These are phyloP conservation scores for Camellia sinensis DNA, from an alignment of 148 eudicot genomes.

Conservation along the genomic window DNA sequence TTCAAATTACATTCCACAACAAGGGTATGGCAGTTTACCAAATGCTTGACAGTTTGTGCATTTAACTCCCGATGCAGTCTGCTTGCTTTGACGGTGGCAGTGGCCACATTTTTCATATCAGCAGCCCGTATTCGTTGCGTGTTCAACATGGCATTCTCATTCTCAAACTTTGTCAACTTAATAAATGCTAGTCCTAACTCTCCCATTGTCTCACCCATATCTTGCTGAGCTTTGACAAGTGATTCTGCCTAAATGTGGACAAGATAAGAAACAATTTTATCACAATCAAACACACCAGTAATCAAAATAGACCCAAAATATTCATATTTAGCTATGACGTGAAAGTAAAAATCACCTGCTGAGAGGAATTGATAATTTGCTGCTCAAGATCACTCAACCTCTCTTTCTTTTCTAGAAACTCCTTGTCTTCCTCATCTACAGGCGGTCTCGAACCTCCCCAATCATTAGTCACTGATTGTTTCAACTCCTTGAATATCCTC, in stretches of 20 bases:
- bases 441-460: constrained; percentile 67
- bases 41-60: constrained; percentile 69
- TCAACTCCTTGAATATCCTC: constrained; percentile 82
- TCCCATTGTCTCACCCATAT: constrained; percentile 88
- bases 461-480: constrained; percentile 73
- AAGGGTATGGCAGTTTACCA: constrained; percentile 46
- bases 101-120: constrained; percentile 77
- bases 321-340: background rate
- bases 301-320: background rate
- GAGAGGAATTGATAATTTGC: constrained; percentile 64
- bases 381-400: constrained; percentile 61
- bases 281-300: background rate
- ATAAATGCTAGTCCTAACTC: constrained; percentile 81
- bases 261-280: constrained; percentile 11
- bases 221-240: constrained; percentile 85
- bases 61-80: constrained; percentile 77
- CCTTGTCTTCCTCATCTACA: constrained; percentile 75
- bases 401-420: constrained; percentile 77
- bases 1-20: background rate
- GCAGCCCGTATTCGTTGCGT: constrained; percentile 65
- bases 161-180: constrained; percentile 87
- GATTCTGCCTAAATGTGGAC: constrained; percentile 63
- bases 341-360: constrained; percentile 57
- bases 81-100: constrained; percentile 82
- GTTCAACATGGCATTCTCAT: constrained; percentile 50